Percentiles rank a stretch among this genome's conserved stretches.
Conservation (phyloP, 805 yeast species). For the Kockiozyma suomiensis region DNA sequence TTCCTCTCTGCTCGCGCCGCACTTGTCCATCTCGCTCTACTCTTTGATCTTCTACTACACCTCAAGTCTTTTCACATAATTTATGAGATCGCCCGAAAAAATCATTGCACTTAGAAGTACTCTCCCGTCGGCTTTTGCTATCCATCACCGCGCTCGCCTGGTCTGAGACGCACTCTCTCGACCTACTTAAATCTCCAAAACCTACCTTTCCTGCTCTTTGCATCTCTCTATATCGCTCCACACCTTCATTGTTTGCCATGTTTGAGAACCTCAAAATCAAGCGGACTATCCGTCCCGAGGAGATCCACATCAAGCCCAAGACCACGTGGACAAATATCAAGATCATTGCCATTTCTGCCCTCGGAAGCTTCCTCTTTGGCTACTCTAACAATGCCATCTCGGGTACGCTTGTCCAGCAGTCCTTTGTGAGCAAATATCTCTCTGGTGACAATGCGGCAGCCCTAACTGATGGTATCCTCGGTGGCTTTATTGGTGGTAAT, state of each 20-base stretch:
- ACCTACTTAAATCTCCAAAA: too few species aligned
- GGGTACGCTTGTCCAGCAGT: slow-evolving; percentile 22
- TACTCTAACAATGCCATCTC: slow-evolving; percentile 80
- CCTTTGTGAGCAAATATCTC: slow-evolving; percentile 23
- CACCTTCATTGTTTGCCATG: too few species aligned
- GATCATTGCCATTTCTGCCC: neutral
- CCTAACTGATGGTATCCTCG: slow-evolving; percentile 45
- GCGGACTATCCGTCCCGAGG: neutral
- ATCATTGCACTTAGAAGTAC: neutral
- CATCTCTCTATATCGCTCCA: too few species aligned
- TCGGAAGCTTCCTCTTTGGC: slow-evolving; percentile 58
- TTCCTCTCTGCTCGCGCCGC: neutral
- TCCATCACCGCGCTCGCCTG: too few species aligned
- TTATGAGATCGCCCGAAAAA: neutral
- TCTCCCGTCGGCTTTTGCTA: too few species aligned
- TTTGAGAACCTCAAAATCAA: neutral
- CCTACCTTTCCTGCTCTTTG: too few species aligned
- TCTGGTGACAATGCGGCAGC: slow-evolving; percentile 6
- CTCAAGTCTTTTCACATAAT: too few species aligned
- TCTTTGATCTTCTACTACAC: too few species aligned
- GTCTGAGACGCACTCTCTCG: too few species aligned
- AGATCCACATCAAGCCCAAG: neutral
- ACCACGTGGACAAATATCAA: neutral
- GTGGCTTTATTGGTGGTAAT: slow-evolving; percentile 75
- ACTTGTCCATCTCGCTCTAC: neutral